phyloP scores from a whole-genome alignment of 805 yeast species.

The Spathaspora girioi region DNA sequence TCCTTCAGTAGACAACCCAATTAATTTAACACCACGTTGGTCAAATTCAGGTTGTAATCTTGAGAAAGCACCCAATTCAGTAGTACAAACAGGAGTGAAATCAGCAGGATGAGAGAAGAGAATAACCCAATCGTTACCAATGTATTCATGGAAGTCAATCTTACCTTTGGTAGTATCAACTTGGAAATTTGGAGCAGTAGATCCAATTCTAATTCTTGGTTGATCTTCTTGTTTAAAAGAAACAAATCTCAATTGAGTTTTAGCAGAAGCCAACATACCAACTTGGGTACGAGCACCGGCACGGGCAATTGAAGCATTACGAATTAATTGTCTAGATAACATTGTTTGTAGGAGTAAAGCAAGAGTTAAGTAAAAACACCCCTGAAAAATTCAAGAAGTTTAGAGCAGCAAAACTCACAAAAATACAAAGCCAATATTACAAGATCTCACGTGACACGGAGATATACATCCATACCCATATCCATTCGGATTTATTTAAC shows the following conservation, averaged over 20 bases:
- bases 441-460: background rate
- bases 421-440: background rate
- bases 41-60: constrained; percentile 66
- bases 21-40: constrained; percentile 60
- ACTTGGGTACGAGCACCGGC: constrained; percentile 1
- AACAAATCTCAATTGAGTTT: constrained; percentile 14
- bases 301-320: constrained; percentile 6
- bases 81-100: constrained; percentile 77
- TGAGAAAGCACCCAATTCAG: constrained; percentile 75
- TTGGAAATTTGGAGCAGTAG: constrained; percentile 66
- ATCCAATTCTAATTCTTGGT: constrained; percentile 50
- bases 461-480: background rate
- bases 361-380: too few species aligned
- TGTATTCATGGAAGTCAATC: constrained; percentile 59
- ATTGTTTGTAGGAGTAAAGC: constrained; percentile 8
- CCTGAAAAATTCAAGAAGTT: background rate
- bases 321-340: constrained; percentile 19
- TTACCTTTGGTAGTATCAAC: constrained; percentile 62
- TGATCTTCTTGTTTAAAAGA: constrained; percentile 36
- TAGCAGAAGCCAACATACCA: background rate
- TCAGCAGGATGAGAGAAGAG: constrained; percentile 76
- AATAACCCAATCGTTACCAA: constrained; percentile 61
- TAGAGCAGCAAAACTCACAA: background rate
- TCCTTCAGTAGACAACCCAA: constrained; percentile 66
- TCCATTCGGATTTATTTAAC: background rate